Base-by-base conservation (phyloP, 2,329 filamentous ascomycete genomes). In the Fusarium sp. region DNA sequence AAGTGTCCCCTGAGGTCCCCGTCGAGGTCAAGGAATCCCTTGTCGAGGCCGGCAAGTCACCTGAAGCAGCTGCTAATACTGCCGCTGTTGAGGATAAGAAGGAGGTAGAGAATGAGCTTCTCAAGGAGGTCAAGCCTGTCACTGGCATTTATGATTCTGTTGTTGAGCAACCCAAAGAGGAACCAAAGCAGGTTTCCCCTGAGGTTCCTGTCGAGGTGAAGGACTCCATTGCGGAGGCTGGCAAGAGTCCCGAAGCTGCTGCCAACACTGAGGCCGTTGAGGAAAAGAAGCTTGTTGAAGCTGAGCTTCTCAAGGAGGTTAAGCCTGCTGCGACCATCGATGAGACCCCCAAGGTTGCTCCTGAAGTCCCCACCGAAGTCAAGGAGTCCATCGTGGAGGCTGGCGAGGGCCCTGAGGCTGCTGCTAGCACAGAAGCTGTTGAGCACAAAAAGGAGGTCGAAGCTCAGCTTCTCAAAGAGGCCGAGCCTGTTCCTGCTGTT, bases 381-480 rank as follows among this genome's bases (percentile, higher is more conserved):
- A 88, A 88, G 81, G 84, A 89, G 73, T 90, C 88, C 18, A 88
- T 90, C 50, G 80, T 82, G 42, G 85, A 88, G 77, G 87, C 92
- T 19, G 88, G 90, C 58, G 81, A 87, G 77, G 86, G 85, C 70
- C 92, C 93, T 11, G 94, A 96, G 83, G 94, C 94, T 37, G 89
- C 93, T 47, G 88, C 88, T 60, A 92, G 90, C 81, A 84, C 89
- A 4, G 86, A 87, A 68, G 92, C 91, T 32, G 93, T 96, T 7
- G 84, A 88, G 69, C 93, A 95, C 78, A 96, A 96, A 88, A 90
- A 89, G 80, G 87, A 86, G 16, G 86, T 95, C 13, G 94, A 97
- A 84, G 82, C 89, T 37, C 92, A 97, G 83, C 86, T 97, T 16
- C 85, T 95, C 58, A 87, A 90, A 74, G 89, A 93, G 80, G 86